Evolutionary conservation across 2,329 filamentous ascomycete genomes (phyloP), one percentile per base, ranked within the genome.

Genomic region (Penicillium expansum): DNA sequence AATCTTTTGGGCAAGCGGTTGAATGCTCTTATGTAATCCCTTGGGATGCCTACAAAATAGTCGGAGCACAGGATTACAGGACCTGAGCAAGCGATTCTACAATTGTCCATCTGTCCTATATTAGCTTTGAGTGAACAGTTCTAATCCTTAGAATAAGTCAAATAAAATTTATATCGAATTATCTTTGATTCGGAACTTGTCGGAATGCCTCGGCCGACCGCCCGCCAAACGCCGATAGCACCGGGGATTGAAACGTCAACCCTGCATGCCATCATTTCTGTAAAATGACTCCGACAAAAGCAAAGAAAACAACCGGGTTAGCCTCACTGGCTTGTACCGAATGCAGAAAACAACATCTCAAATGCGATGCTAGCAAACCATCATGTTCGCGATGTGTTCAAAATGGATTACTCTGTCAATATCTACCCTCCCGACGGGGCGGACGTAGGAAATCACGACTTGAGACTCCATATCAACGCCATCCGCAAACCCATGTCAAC

Each of bases 371-470:
- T 16, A 74, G 78, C 38, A 84, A 75, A 35, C 88, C 89, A 10
- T 64, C 71, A 10, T 92, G 89, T 72, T 81, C 82, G 35, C 83
- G 89, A 48, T 92, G 89, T 71, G 72, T 76, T 27, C 74, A 77
- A 41, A 80, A 82, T 56, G 80, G 81, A 49, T 76, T 80, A 16
- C 79, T 85, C 48, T 92, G 89, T 69, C 74, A 85, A 65, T 91
- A 90, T 71, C 81, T 90, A 52, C 83, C 86, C 43, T 91, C 87
- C n/a, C 84, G 88, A 37, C 83, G 88, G 9, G 83, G 83, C 5
- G 77, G 82, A 24, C 79, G 77, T 64, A 76, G 72, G 52, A 75
- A 74, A 63, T 53, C 64, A 39, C 66, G 66, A 32, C 56, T 55
- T 60, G 63, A 67, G 54, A 60, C 57, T 44, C 60, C 56, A 56